Base-by-base conservation (phyloP, 2,329 filamentous ascomycete genomes). In the Apiospora arundinis region DNA sequence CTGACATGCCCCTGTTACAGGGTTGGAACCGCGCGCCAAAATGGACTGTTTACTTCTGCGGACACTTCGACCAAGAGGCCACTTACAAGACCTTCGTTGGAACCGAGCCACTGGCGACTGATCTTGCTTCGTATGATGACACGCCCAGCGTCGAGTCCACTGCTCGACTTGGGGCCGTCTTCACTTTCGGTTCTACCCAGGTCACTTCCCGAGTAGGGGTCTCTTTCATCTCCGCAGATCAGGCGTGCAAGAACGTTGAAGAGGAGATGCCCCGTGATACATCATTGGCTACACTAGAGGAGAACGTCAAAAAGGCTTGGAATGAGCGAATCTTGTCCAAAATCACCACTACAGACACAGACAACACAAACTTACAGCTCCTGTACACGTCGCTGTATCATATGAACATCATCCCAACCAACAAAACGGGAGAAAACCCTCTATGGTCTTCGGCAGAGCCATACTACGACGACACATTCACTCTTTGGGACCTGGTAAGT, bases 391-490 rank as follows among this genome's bases (percentile, higher is more conserved):
- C 90, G 0, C 78, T 94, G 45, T 93, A 93, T 76, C 91, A 92
- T 74, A 92, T 92, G 88, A 88, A 90, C 72, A 79, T 93, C 14
- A 87, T 93, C 46, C 91, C 92, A 0, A 91, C 90, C 0, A 92
- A 93, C 77, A 89, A 90, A 73, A 93, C 91, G 0, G 91, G 90
- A 0, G 92, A 93, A 77, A 94, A 93, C 72, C 91, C 91, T 0
- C 80, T 85, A 0, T 93, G 92, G 91, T 78, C 82, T 1, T 91
- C 89, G 1, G 75, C 77, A 0, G 92, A 93, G 78, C 91, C 92
- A 1, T 93, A 92, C 76, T 93, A 92, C 76, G 89, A 92, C 72
- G 92, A 93, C 72, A 88, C 91, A 21, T 93, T 92, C 76, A 93
- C 92, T 0, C 86, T 92, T 28, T 93, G 92, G 92, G 87, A 89